Base-by-base conservation (phyloP, 331 rosid species). In the Rhamnella rubrinervis region DNA sequence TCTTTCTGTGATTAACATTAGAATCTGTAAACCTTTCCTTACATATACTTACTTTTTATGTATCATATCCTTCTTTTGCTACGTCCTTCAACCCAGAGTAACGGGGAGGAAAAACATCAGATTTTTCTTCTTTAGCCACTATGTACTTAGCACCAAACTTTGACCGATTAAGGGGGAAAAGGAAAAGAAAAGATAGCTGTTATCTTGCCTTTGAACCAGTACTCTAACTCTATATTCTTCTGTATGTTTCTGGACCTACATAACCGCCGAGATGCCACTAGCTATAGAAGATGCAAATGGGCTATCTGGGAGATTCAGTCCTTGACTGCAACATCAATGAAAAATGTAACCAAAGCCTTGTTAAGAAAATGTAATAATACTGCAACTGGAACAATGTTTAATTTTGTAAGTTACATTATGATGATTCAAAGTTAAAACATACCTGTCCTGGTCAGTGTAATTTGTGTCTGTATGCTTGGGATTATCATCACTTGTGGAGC, bases 251-350 rank as follows among this genome's bases (percentile, higher is more conserved):
- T 57, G 80, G 77, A 72, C 72, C 87, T 82, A 83, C 51, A 71
- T 78, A 80, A 78, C 81, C 58, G 81, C 55, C 6, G 82, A 76
- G 61, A 64, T 77, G 77, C 78, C 85, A 64, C 72, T 84, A 53
- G 74, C 84, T 66, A 73, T 23, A 20, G 86, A 79, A 77, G 84
- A 74, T 58, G 89, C 71, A 70, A 89, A 91, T 11, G 95, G 96
- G 86, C 89, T 91, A 49, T 93, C 97, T 1, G 97, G 98, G 31
- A 90, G 88, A 69, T 87, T 68, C 40, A 87, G 75, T 66, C 79
- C 89, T 85, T 81, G 81, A 20, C 77, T 80, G 88, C 88, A 75
- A 81, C 65, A 63, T 25, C 28, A 65, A 66, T 57, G 1, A 44
- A n/a, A 64, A 17, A 35, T 70, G 39, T 57, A 15, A 9, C 23